Evolutionary conservation across 2,329 filamentous ascomycete genomes (phyloP).

Genomic region (Beauveria sp.): DNA sequence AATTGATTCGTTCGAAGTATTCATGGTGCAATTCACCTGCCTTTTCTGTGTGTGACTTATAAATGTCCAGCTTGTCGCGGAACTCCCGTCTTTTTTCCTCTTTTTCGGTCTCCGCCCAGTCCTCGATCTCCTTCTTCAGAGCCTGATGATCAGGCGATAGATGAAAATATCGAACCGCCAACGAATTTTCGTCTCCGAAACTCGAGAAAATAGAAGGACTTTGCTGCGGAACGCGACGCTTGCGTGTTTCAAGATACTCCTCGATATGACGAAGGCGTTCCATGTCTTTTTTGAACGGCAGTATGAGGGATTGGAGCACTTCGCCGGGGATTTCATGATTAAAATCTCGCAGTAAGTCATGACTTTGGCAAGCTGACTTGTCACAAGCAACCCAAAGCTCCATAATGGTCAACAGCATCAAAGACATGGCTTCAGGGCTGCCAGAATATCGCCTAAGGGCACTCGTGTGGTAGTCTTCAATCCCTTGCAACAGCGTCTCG

Average conservation of each 20-base stretch:
- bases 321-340: slow-evolving; percentile 31
- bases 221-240: not conserved
- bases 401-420: slow-evolving; percentile 46
- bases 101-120: not conserved
- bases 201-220: not conserved
- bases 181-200: not conserved
- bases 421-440: slow-evolving; percentile 38
- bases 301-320: slow-evolving; percentile 34
- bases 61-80: not conserved
- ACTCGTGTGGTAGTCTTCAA: slow-evolving; percentile 25
- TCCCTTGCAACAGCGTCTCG: slow-evolving; percentile 18
- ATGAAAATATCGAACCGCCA: not conserved
- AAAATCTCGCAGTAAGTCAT: slow-evolving; percentile 38
- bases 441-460: slow-evolving; percentile 25
- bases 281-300: slow-evolving; percentile 38
- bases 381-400: slow-evolving; percentile 54
- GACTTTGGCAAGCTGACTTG: slow-evolving; percentile 29
- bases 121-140: not conserved
- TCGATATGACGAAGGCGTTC: slow-evolving; percentile 36
- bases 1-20: not conserved
- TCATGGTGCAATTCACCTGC: not conserved
- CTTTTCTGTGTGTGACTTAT: not conserved
- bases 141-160: not conserved
- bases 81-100: not conserved
- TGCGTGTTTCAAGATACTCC: slow-evolving; percentile 29